Base-by-base conservation (phyloP, 2,329 filamentous ascomycete genomes). In the Tolypocladium ophioglossoides region DNA sequence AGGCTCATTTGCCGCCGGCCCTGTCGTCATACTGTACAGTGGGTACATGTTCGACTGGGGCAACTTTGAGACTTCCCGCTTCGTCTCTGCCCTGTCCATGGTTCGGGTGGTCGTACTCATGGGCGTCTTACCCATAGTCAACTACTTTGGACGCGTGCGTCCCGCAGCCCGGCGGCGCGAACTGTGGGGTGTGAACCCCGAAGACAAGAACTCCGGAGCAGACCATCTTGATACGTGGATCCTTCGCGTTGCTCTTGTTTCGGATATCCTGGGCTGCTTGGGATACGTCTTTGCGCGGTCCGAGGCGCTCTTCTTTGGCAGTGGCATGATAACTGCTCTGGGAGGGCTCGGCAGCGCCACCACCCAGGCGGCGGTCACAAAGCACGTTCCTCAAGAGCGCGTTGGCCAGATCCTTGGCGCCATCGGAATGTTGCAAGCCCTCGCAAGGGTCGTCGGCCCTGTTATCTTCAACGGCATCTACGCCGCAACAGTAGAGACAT, bases 401-500 rank as follows among this genome's bases (percentile, higher is more conserved):
- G 86, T 94, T 0, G 94, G 94, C 0, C 85, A 94, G 67, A 74
- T 97, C n/a, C 78, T 99, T 0, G 94, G 94, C 24, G 91, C 91
- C 1, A 86, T 86, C 18, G 94, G 92, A 0, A 75, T 97, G 57
- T 71, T 97, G 55, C 92, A 97, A 70, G 87, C 90, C 1, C 71
- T 96, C 38, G 82, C 88, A 3, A 78, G 91, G 57, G 83, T 97
- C 2, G 67, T 95, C 14, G 85, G 87, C 1, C 94, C 94, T 0
- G 79, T 89, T 0, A 65, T 92, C 1, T 95, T 96, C 70, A 95
- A 94, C 64, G 80, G 88, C 6, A 82, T 97, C 11, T 99, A 95
- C 67, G 87, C 86, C 16, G 74, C 79, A 2, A 97, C 94, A 0
- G 89, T 96, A 1, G 83, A 79, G 22, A 83, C 72, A 1, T 92